Evolutionary conservation across 371 early-diverging fungal genomes (phyloP).

Genomic region (Mortierella polycephala): DNA sequence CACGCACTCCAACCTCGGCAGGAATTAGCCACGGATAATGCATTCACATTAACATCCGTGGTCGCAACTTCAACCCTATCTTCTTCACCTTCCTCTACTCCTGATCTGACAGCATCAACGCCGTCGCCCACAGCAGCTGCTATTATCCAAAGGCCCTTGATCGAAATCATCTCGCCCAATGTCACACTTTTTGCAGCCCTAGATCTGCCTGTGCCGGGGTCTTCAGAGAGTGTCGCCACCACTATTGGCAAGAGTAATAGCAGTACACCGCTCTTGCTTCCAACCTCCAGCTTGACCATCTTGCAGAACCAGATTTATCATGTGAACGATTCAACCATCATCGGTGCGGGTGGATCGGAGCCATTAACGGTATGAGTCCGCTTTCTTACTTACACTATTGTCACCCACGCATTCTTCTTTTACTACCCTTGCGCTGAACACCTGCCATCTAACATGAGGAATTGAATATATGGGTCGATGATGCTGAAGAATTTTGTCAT

Average conservation of each 20-base stretch:
- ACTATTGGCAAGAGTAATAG: slow-evolving; percentile 1
- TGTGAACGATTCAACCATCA: slow-evolving; percentile 40
- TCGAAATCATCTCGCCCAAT: slow-evolving; percentile 48
- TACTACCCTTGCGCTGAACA: neutral
- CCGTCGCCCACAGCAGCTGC: neutral
- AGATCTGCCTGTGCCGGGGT: slow-evolving; percentile 9
- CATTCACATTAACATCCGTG: too few relatives aligned
- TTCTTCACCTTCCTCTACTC: neutral
- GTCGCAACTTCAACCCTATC: too few relatives aligned
- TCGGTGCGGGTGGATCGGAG: slow-evolving; percentile 38
- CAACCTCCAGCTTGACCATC: slow-evolving; percentile 30
- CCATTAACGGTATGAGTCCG: slow-evolving; percentile 34
- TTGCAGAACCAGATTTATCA: slow-evolving; percentile 32
- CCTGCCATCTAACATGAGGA: neutral
- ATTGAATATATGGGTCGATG: too few relatives aligned
- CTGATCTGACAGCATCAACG: neutral
- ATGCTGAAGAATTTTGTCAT: neutral
- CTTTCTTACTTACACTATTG: neutral
- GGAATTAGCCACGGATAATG: neutral
- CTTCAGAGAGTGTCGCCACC: neutral
- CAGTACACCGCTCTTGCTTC: slow-evolving; percentile 25
- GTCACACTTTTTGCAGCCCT: slow-evolving; percentile 43
- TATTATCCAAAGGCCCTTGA: slow-evolving; percentile 29
- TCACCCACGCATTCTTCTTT: neutral
- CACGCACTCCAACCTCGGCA: slow-evolving; percentile 7